Evolutionary conservation across 305 asterid species (phyloP), one percentile per base, ranked within the genome.

Genomic region (Fraxinus velutina): DNA sequence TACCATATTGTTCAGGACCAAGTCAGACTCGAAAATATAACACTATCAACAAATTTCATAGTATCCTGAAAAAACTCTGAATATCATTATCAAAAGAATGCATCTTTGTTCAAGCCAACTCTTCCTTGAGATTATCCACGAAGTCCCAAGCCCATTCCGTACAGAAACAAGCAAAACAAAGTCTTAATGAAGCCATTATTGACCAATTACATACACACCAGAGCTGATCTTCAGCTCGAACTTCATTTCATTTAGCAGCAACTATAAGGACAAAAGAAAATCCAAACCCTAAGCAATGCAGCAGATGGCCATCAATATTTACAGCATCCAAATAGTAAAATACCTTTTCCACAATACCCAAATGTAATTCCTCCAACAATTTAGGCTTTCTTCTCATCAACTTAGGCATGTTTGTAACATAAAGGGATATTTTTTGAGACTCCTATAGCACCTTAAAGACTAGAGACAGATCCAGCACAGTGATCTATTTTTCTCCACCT

Each of bases 271-370:
- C 66, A 84, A 42, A 83, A 39, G 64, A 73, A 27, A 82, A 82
- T 83, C 85, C 82, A 73, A 22, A 15, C 29, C 39, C 15, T 24
- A 75, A 30, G 76, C 73, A 78, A 81, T 57, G 79, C 77, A 76
- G 86, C 83, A 80, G 86, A 83, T 75, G 78, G 83, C 83, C 86
- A 76, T 79, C 79, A 33, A 34, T 39, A 76, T 17, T 75, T 70
- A 86, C 83, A 55, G 77, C 79, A 78, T 83, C 80, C 60, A 2
- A 76, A 57, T 66, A 24, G 37, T 72, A 78, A 78, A 70, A 79
- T 2, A 73, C 71, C 15, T 73, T 80, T 62, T 78, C 85, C 74
- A 80, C 82, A 73, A 73, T 73, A 73, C 83, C 72, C 87, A 78
- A 75, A 15, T 47, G 76, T 1, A 80, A 80, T 60, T 21, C 78